These are phyloP conservation scores for Neohortaea acidophila DNA, from an alignment of 495 filamentous ascomycete species.

Conservation along the genomic window DNA sequence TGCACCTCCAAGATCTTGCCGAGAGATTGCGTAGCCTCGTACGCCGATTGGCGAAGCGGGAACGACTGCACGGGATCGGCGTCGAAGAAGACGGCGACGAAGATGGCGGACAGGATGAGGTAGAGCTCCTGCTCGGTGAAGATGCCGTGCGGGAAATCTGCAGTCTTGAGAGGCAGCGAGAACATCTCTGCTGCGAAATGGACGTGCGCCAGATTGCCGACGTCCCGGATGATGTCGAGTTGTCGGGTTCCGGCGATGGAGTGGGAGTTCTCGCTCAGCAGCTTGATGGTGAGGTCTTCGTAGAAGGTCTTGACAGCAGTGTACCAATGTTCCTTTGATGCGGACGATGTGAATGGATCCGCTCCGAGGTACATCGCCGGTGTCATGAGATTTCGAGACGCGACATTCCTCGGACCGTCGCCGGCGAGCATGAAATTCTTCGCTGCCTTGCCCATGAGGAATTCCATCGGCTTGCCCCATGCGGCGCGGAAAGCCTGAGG, in stretches of 20 bases:
- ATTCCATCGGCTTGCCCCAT: slow-evolving; percentile 40
- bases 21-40: slow-evolving; percentile 21
- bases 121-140: slow-evolving; percentile 48
- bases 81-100: slow-evolving; percentile 50
- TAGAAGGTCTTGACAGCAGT: slow-evolving; percentile 38
- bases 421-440: slow-evolving; percentile 42
- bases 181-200: slow-evolving; percentile 48
- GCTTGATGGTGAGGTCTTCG: slow-evolving; percentile 35
- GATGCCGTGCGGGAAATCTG: slow-evolving; percentile 40
- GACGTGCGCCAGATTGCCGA: slow-evolving; percentile 45
- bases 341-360: background rate
- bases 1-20: slow-evolving; percentile 23
- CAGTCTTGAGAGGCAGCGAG: slow-evolving; percentile 47
- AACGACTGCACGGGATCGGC: slow-evolving; percentile 49
- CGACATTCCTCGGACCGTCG: slow-evolving; percentile 32
- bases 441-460: slow-evolving; percentile 30
- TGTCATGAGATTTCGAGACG: slow-evolving; percentile 35
- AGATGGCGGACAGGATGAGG: slow-evolving; percentile 41
- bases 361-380: slow-evolving; percentile 30
- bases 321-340: slow-evolving; percentile 31
- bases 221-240: slow-evolving; percentile 46
- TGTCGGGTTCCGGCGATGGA: slow-evolving; percentile 40
- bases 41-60: slow-evolving; percentile 40
- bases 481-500: slow-evolving; percentile 39
- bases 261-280: slow-evolving; percentile 36